Evolutionary conservation across 2,329 filamentous ascomycete genomes (phyloP).

Genomic region (Trichophyton equinum): DNA sequence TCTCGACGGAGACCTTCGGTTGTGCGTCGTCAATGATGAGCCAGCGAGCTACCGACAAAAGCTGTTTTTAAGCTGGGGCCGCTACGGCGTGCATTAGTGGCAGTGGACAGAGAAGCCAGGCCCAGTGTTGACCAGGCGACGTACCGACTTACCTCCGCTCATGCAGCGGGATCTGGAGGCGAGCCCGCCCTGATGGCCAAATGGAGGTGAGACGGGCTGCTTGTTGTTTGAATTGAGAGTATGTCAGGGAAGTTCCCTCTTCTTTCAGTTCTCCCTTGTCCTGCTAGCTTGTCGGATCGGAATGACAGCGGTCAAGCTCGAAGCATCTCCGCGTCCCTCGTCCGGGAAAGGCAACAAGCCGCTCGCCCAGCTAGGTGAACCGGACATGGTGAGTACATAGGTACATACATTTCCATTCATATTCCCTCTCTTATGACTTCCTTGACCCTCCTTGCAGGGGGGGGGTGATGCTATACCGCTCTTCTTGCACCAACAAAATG

Average conservation of each 20-base stretch:
- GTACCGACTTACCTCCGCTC: slow-evolving; percentile 28
- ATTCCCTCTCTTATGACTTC: not conserved
- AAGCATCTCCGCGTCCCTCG: slow-evolving; percentile 25
- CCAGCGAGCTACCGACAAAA: slow-evolving; percentile 15
- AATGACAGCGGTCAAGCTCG: slow-evolving; percentile 15
- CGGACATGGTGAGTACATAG: slow-evolving; percentile 25
- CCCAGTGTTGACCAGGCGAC: slow-evolving; percentile 24
- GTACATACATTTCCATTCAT: slow-evolving; percentile 14
- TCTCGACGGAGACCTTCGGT: slow-evolving; percentile 12
- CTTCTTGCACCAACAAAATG: slow-evolving; percentile 29
- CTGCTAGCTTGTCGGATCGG: slow-evolving; percentile 21
- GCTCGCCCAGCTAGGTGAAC: slow-evolving; percentile 21
- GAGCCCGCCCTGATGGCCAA: slow-evolving; percentile 31
- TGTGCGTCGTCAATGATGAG: slow-evolving; percentile 19
- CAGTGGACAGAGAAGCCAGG: slow-evolving; percentile 24
- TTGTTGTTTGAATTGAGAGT: slow-evolving; percentile 23
- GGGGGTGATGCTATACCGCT: slow-evolving; percentile 23
- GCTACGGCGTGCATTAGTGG: slow-evolving; percentile 30
- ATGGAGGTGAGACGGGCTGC: slow-evolving; percentile 25
- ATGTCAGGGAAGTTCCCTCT: slow-evolving; percentile 9
- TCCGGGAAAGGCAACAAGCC: slow-evolving; percentile 22
- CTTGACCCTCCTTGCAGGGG: slow-evolving; percentile 15
- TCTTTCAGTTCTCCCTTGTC: slow-evolving; percentile 10
- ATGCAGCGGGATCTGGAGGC: slow-evolving; percentile 25
- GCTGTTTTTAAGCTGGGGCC: slow-evolving; percentile 26